phyloP scores from a whole-genome alignment of 1,284 basidiomycete genomes.

The Pterula multifida region DNA sequence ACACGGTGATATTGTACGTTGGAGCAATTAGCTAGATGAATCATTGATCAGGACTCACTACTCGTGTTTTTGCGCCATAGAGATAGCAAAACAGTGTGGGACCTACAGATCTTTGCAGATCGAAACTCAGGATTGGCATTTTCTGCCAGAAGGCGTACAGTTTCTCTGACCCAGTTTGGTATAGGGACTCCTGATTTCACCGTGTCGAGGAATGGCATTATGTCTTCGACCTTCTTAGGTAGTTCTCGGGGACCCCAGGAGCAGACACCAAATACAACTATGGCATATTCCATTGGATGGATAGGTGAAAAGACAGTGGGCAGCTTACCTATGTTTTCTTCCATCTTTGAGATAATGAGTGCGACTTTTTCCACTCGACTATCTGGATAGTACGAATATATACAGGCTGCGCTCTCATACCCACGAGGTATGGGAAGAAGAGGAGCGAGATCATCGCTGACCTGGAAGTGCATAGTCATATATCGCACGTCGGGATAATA shows the following conservation, averaged over 20 bases:
- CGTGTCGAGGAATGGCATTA: background rate
- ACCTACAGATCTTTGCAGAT: background rate
- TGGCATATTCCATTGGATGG: background rate
- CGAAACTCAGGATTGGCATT: background rate
- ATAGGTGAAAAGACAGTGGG: background rate
- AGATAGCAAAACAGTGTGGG: background rate
- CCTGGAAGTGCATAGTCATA: background rate
- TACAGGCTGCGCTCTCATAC: background rate
- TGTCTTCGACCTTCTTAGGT: background rate
- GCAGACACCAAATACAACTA: background rate
- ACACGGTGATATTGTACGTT: background rate
- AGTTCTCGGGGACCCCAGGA: background rate
- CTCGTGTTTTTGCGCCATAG: background rate
- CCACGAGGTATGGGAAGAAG: slow-evolving; percentile 1
- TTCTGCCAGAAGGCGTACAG: background rate
- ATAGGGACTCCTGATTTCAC: background rate
- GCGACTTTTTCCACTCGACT: background rate
- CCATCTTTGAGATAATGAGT: background rate
- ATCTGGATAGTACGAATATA: background rate
- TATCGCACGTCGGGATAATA: background rate
- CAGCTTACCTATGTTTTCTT: background rate
- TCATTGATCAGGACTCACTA: too few species aligned
- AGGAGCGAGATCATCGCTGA: background rate
- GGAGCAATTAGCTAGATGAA: background rate
- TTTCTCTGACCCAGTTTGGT: background rate